Evolutionary conservation across 2,329 filamentous ascomycete species (phyloP), one percentile per base, ranked within the genome.

Genomic region (Aureobasidium namibiae): DNA sequence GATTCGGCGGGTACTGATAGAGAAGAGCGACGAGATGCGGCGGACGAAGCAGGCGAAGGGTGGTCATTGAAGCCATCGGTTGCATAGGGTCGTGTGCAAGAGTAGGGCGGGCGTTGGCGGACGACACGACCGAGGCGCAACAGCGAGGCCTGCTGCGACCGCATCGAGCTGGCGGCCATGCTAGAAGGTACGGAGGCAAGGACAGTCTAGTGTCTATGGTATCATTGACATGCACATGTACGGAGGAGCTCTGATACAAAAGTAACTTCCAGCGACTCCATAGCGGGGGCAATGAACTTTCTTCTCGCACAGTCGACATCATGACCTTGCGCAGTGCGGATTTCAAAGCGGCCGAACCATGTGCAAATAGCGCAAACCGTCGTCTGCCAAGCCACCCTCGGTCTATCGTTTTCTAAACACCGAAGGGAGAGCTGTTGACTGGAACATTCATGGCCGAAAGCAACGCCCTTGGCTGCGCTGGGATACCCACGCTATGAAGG

Each of bases 1-100:
- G 90, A 79, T 60, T 81, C 74, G 7, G 77, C 74, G n/a, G 73
- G 60, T 21, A 68, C 61, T 0, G 67, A 63, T n/a, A 72, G 56
- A 67, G 31, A 74, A 68, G 72, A 65, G 50, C 64, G 62, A 21
- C 48, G 61, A 29, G 36, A 60, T 11, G 26, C 21, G 16, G 29
- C 14, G 13, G 29, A 23, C 7, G 52, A 56, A 21, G 57, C 57
- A 61, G 45, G 57, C 61, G 34, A 60, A 10, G 60, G 54, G 38
- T 50, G 33, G 16, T 44, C 54, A 38, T 21, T 29, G 49, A 50
- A 58, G 21, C 61, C 63, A 33, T 50, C 59, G 3, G 48, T 49
- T 58, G 68, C 66, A 59, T 67, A 66, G 34, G 50, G 56, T 65
- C 65, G 65, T 49, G 65, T 63, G 63, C 61, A 62, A 61, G 50